Evolutionary conservation across 345 rosid genomes (phyloP).

Genomic region (Raphanus raphanistrum): DNA sequence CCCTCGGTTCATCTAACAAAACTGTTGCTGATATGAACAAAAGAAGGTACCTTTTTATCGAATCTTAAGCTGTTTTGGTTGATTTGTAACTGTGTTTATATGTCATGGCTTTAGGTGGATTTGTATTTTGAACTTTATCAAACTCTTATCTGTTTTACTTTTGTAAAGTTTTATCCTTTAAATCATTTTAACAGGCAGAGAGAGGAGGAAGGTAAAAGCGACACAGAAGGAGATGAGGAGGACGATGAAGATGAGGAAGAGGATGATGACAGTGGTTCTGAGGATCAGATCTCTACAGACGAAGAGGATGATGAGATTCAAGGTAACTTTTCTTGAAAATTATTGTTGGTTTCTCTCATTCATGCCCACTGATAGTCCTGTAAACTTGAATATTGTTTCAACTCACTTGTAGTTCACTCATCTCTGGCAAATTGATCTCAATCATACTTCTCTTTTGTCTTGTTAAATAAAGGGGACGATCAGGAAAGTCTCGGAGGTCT

Average conservation of each 20-base stretch:
- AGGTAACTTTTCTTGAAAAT: constrained; percentile 33
- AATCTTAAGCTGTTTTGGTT: not conserved
- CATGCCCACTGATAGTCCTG: not conserved
- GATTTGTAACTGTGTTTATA: not conserved
- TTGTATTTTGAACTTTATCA: not conserved
- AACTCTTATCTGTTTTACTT: not conserved
- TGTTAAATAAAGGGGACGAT: constrained; percentile 39
- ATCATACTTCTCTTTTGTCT: constrained; percentile 10
- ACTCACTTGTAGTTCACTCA: not conserved
- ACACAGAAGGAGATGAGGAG: constrained; percentile 56
- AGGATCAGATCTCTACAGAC: constrained; percentile 39
- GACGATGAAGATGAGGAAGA: constrained; percentile 45
- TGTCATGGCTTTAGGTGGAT: not conserved
- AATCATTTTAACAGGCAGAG: constrained; percentile 44
- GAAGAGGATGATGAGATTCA: constrained; percentile 41
- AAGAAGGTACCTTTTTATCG: constrained; percentile 48
- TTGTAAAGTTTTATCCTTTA: not conserved
- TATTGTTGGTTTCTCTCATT: not conserved
- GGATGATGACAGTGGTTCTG: constrained; percentile 46
- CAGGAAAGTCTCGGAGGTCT: constrained; percentile 31
- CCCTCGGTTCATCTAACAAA: constrained; percentile 51
- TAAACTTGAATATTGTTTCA: not conserved
- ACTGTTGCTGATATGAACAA: constrained; percentile 47
- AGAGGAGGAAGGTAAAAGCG: constrained; percentile 58
- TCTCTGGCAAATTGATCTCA: constrained; percentile 1